Evolutionary conservation across 2,329 filamentous ascomycete genomes (phyloP).

Genomic region (Microcyclosporella mali): DNA sequence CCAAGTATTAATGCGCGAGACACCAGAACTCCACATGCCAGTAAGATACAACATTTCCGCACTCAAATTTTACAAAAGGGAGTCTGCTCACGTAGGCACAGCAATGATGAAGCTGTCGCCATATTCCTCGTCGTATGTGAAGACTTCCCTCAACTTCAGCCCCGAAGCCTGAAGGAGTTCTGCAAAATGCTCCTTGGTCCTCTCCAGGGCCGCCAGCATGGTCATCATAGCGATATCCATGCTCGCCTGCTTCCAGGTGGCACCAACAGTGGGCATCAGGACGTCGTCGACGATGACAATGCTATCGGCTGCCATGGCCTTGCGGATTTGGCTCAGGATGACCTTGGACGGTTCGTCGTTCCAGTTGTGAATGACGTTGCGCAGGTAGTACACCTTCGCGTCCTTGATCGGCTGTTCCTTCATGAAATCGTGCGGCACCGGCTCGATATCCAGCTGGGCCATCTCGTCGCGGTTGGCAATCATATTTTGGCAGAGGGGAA

Average conservation of each 20-base stretch:
- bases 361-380: constrained; percentile 5
- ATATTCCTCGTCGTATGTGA: not conserved
- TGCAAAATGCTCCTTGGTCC: not conserved
- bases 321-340: not conserved
- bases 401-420: not conserved
- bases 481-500: not conserved
- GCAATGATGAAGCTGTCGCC: not conserved
- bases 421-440: not conserved
- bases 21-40: too few relatives aligned
- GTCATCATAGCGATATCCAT: constrained; percentile 1
- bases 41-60: too few relatives aligned
- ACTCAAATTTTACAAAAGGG: too few relatives aligned
- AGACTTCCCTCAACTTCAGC: not conserved
- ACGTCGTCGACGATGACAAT: constrained; percentile 3
- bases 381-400: constrained; percentile 2
- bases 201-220: constrained; percentile 1
- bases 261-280: not conserved
- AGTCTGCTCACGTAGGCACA: too few relatives aligned
- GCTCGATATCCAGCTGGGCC: not conserved
- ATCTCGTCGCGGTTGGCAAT: not conserved
- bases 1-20: too few relatives aligned
- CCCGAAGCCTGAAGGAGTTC: not conserved
- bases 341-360: not conserved
- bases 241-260: not conserved
- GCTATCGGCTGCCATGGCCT: constrained; percentile 2